These are phyloP conservation scores for Penicillium sp. DNA, from an alignment of 2,329 filamentous ascomycete genomes.

Conservation along the genomic window DNA sequence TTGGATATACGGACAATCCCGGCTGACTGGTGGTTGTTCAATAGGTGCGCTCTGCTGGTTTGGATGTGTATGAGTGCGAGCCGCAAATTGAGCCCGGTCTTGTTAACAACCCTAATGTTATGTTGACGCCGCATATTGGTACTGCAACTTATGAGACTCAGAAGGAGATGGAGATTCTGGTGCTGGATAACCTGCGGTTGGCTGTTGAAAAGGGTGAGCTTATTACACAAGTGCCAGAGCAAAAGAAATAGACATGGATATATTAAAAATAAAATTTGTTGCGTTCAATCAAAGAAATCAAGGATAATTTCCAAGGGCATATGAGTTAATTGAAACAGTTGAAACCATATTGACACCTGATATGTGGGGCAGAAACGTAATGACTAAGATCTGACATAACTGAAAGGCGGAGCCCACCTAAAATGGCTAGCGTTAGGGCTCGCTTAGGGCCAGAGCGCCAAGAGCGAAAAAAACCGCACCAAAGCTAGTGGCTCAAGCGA, in stretches of 20 bases:
- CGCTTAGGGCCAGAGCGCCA: constrained; percentile 40
- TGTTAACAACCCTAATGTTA: constrained; percentile 44
- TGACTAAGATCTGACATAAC: constrained; percentile 16
- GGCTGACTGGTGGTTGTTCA: background rate
- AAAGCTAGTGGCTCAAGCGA: constrained; percentile 32
- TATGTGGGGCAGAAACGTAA: background rate
- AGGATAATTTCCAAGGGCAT: too few species aligned
- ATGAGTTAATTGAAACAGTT: background rate
- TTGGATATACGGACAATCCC: background rate
- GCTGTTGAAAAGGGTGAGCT: constrained; percentile 57
- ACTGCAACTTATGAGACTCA: constrained; percentile 61
- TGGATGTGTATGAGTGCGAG: constrained; percentile 51
- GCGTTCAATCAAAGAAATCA: background rate
- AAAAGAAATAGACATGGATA: constrained; percentile 43
- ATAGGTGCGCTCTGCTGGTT: constrained; percentile 43
- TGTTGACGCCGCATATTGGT: constrained; percentile 60
- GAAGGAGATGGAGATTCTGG: constrained; percentile 60
- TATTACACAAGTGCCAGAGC: constrained; percentile 61
- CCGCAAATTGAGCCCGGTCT: constrained; percentile 49
- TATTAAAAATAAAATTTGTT: background rate
- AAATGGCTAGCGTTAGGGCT: constrained; percentile 42
- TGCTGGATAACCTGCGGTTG: constrained; percentile 56
- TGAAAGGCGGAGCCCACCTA: constrained; percentile 3
- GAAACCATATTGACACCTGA: background rate
- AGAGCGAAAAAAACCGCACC: constrained; percentile 44